Percentiles rank a stretch among this genome's conserved stretches.
Conservation (phyloP, 2,329 filamentous ascomycete genomes). For the Calycina marina region DNA sequence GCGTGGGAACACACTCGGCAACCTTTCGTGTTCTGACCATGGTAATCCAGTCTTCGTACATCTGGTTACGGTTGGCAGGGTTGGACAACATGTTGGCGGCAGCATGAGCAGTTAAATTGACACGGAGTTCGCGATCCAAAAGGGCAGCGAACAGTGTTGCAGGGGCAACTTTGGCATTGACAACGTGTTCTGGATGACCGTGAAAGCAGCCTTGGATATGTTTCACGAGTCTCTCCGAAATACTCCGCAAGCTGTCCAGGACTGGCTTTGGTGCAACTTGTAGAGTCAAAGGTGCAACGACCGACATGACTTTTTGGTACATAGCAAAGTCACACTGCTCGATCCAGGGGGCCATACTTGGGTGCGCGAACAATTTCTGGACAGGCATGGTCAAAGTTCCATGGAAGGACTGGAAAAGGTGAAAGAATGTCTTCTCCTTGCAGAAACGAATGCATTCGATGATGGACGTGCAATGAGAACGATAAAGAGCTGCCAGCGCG, state of each 20-base stretch:
- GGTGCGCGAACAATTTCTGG: constrained; percentile 76
- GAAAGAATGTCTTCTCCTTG: constrained; percentile 93
- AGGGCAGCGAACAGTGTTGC: constrained; percentile 80
- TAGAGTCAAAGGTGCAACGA: constrained; percentile 74
- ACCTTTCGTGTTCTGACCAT: constrained; percentile 48
- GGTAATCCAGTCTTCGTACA: constrained; percentile 84
- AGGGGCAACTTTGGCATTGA: constrained; percentile 75
- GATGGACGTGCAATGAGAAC: constrained; percentile 87
- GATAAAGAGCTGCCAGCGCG: constrained; percentile 74
- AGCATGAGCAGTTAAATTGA: constrained; percentile 87
- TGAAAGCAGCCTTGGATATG: constrained; percentile 80
- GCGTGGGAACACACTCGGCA: constrained; percentile 45
- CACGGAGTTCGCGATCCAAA: constrained; percentile 72
- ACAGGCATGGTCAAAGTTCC: constrained; percentile 94
- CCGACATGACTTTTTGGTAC: constrained; percentile 93
- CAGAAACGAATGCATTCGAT: constrained; percentile 93
- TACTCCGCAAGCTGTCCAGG: constrained; percentile 72
- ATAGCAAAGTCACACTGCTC: constrained; percentile 89
- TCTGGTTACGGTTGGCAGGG: constrained; percentile 77
- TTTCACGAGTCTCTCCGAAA: constrained; percentile 64
- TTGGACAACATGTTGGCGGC: constrained; percentile 86
- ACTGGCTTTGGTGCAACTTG: constrained; percentile 85
- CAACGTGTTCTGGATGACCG: constrained; percentile 69
- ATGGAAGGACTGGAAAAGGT: constrained; percentile 87
- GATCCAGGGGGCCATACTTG: constrained; percentile 78